phyloP scores from a whole-genome alignment of 768 basidiomycete genomes.

The Phlebiopsis gigantea region DNA sequence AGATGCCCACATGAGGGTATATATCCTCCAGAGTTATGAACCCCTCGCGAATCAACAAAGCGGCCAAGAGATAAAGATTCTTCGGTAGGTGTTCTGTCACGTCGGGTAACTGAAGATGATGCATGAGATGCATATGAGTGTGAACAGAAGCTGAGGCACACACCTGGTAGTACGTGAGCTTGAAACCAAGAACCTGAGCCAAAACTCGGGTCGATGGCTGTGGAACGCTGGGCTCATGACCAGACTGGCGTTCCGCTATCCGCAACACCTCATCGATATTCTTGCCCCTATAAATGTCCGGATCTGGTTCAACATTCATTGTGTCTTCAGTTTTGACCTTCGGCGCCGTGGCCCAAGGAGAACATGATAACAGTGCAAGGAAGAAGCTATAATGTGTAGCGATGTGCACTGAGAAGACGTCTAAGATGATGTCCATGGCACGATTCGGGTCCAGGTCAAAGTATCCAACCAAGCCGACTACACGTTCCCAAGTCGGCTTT shows the following conservation, averaged over 20 bases:
- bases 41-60: constrained; percentile 85
- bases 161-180: constrained; percentile 90
- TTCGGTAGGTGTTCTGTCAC: constrained; percentile 58
- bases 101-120: constrained; percentile 42
- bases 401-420: constrained; percentile 81
- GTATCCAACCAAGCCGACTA: constrained; percentile 87
- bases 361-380: constrained; percentile 76
- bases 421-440: constrained; percentile 89
- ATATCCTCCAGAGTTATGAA: constrained; percentile 85
- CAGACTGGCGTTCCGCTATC: constrained; percentile 41
- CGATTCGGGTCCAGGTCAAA: constrained; percentile 96
- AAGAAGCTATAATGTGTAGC: constrained; percentile 86
- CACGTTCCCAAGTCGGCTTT: constrained; percentile 71
- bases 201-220: constrained; percentile 41
- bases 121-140: background rate
- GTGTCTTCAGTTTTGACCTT: constrained; percentile 17
- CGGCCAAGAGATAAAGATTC: constrained; percentile 75
- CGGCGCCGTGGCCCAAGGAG: constrained; percentile 70
- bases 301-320: constrained; percentile 34
- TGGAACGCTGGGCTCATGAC: constrained; percentile 4
- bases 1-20: constrained; percentile 75
- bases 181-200: constrained; percentile 96
- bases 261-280: constrained; percentile 61
- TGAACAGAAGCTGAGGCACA: background rate
- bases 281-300: constrained; percentile 49